These are phyloP conservation scores for Sphenostylis stenocarpa DNA, from an alignment of 306 rosid species.

Conservation along the genomic window DNA sequence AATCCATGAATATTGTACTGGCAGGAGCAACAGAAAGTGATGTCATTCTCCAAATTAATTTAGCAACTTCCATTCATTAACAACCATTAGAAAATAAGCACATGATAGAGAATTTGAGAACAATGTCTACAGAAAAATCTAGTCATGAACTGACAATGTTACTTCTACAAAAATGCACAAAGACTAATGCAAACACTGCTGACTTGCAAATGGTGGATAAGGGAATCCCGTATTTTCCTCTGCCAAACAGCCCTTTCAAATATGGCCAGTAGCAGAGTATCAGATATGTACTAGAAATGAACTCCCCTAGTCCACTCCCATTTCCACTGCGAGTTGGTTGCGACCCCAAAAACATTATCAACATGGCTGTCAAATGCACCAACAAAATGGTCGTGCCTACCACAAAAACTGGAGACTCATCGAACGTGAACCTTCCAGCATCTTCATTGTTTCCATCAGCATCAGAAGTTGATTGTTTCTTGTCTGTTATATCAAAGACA, in stretches of 20 bases:
- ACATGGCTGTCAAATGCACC: slow-evolving; percentile 46
- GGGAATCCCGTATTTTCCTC: slow-evolving; percentile 68
- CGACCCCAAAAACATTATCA: slow-evolving; percentile 34
- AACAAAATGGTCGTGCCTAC: slow-evolving; percentile 59
- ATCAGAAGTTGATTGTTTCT: slow-evolving; percentile 38
- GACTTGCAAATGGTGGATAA: slow-evolving; percentile 52
- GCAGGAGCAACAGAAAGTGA: neutral
- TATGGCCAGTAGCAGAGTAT: slow-evolving; percentile 55
- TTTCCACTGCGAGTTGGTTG: neutral
- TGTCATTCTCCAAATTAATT: too few relatives aligned
- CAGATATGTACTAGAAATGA: slow-evolving; percentile 37
- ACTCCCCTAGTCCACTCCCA: slow-evolving; percentile 56
- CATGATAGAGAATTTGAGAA: neutral
- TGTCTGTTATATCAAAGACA: slow-evolving; percentile 64
- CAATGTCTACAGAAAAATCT: neutral
- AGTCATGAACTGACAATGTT: neutral
- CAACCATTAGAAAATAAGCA: too few relatives aligned
- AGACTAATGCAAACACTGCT: slow-evolving; percentile 36
- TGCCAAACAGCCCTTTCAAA: slow-evolving; percentile 58
- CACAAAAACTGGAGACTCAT: slow-evolving; percentile 58
- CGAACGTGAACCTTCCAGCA: slow-evolving; percentile 53
- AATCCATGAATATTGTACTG: neutral
- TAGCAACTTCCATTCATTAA: too few relatives aligned
- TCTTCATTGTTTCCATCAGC: slow-evolving; percentile 11
- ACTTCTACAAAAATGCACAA: slow-evolving; percentile 37